Base-by-base conservation (phyloP, 2,329 filamentous ascomycete genomes). In the Macrophomina phaseolina region DNA sequence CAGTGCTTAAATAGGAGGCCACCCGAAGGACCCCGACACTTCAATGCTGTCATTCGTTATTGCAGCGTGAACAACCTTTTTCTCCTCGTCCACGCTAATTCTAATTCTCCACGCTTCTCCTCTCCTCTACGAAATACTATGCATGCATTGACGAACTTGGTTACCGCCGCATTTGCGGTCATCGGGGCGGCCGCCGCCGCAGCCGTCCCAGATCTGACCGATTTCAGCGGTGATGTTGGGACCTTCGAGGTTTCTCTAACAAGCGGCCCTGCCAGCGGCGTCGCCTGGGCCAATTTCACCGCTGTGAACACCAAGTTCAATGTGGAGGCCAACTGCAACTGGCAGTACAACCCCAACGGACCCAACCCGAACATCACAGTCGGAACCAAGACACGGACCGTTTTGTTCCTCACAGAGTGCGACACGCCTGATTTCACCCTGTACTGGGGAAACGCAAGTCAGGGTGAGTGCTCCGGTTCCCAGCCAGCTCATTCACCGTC, bases 281-380 rank as follows among this genome's bases (percentile, higher is more conserved):
- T 60, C 28, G 46, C 7, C 40, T 48, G 56, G 56, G 56, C 56
- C 56, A 60, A 60, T n/a, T 46, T 60, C 56, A 32, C 56, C 56
- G 9, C 46, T 12, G 40, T 12, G 14, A 60, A 60, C 56, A 34
- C 56, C 23, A 60, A 60, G 40, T 28, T 60, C 16, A 45, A 32
- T n/a, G 23, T 23, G 14, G 2, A 28, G 38, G 14, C 40, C 40
- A 18, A 18, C 40, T 60, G 55, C 40, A 34, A 18, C 40, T 46
- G 38, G 38, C 18, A 45, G 12, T 60, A 42, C 55, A 42, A 60
- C 55, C 28, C 28, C 16, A 11, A 60, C 40, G 55, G 55, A 16
- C 55, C 55, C 23, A 60, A 60, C 16, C 56, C 56, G 40, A 60
- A 60, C 40, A 60, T 60, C 16, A 60, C 56, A 3, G 1, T 60